Evolutionary conservation across 176 grass and related monocot species (phyloP).

Genomic region (Hsuehochloa calcarea): DNA sequence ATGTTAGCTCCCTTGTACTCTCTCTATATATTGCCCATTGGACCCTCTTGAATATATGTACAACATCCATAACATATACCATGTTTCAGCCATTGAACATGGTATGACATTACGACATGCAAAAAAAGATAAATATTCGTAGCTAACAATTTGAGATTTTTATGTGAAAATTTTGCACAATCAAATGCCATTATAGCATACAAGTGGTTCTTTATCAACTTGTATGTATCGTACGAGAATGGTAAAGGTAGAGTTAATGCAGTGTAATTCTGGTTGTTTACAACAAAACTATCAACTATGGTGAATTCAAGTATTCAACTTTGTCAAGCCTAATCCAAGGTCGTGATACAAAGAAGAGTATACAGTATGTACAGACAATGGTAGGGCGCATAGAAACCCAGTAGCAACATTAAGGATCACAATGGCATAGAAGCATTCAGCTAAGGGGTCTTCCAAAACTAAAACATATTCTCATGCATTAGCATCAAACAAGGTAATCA

Average conservation of each 20-base stretch:
- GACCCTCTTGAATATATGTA: too few species aligned
- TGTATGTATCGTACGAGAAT: not conserved
- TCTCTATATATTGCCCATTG: too few species aligned
- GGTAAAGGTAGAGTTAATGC: not conserved
- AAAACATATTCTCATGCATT: not conserved
- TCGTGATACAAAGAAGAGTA: not conserved
- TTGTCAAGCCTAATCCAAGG: not conserved
- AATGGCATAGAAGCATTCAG: too few species aligned
- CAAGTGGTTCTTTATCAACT: not conserved
- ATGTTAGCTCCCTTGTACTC: too few species aligned
- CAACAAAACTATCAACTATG: not conserved
- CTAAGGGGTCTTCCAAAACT: too few species aligned
- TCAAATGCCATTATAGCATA: not conserved
- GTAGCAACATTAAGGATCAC: not conserved
- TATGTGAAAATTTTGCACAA: not conserved
- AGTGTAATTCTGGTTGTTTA: not conserved
- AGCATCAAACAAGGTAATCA: not conserved
- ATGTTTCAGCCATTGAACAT: constrained; percentile 12
- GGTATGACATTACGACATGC: not conserved
- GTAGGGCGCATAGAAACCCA: not conserved
- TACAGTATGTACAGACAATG: constrained; percentile 3
- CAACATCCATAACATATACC: too few species aligned
- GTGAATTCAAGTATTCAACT: constrained; percentile 16
- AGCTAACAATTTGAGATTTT: not conserved
- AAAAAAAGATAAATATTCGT: not conserved